Evolutionary conservation across 768 basidiomycete genomes (phyloP).

Genomic region (Leccinellum luteum): DNA sequence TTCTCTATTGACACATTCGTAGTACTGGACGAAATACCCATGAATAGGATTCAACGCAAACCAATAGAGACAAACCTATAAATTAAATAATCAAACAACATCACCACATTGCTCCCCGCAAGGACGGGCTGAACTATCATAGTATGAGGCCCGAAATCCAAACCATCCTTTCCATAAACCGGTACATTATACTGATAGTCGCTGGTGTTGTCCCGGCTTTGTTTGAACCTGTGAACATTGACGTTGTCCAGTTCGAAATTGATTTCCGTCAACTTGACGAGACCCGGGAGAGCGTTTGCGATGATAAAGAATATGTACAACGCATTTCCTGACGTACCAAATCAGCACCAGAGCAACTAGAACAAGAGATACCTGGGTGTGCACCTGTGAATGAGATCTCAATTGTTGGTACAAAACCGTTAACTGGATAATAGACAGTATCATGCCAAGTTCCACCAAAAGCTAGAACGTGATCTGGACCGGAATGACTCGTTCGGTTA

Average conservation of each 20-base stretch:
- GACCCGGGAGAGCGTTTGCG: not conserved
- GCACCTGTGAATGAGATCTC: slow-evolving; percentile 13
- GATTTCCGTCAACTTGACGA: not conserved
- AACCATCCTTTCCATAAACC: slow-evolving; percentile 10
- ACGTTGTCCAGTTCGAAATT: slow-evolving; percentile 9
- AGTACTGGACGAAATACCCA: not conserved
- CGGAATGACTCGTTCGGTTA: not conserved
- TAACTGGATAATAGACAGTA: not conserved
- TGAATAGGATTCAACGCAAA: not conserved
- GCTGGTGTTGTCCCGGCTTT: not conserved
- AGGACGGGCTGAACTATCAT: slow-evolving; percentile 9
- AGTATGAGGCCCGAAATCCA: slow-evolving; percentile 3
- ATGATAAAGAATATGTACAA: slow-evolving; percentile 20
- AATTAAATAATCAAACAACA: slow-evolving; percentile 19
- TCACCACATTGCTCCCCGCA: not conserved
- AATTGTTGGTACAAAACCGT: not conserved
- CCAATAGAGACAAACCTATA: slow-evolving; percentile 11
- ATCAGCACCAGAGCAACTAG: not conserved
- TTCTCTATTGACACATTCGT: not conserved
- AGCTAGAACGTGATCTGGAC: not conserved
- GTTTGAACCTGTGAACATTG: not conserved
- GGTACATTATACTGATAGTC: slow-evolving; percentile 14
- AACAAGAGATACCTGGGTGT: not conserved
- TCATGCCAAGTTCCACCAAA: slow-evolving; percentile 22
- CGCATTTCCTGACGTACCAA: slow-evolving; percentile 5